Evolutionary conservation across 225 moss, liverwort and hornwort genomes (phyloP), one percentile per base, ranked within the genome.

Genomic region (Sphagnum contortum): DNA sequence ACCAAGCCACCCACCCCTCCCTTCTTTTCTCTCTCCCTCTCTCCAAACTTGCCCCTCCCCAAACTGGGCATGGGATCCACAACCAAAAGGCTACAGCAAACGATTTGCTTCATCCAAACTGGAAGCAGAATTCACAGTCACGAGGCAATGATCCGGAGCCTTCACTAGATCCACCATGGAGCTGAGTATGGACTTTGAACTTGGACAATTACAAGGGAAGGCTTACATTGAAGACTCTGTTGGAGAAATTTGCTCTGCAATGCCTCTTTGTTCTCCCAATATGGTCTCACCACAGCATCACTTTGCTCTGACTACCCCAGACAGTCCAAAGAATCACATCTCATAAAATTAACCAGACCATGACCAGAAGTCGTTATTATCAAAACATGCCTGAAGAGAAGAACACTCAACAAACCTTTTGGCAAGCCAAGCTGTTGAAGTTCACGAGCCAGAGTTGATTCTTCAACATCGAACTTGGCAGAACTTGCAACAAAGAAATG

Each of bases 351-450:
- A 45, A 29, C 52, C 29, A 14, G 50, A 29, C 11, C 48, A 64
- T 3, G 44, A 49, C 48, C n/a, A 29, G 29, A 29, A 29, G 29
- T 29, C 29, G 1, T 29, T 29, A 29, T 29, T 29, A 29, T 29
- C 29, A 29, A 29, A 29, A 29, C 29, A 52, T 52, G 52, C 6
- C 7, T 9, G 52, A 52, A 9, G 52, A 52, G 52, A 52, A 6
- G 2, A 2, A 9, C 52, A 29, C 29, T 29, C 29, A 10, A 68
- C 74, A 55, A 12, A 92, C 92, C 96, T 84, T 86, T 92, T 8
- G 96, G 96, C 66, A 98, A 68, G 60, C 96, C 96, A 66, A 98
- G 91, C 69, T 93, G 96, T 65, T 93, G 93, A 64, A 98, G 73
- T 72, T 98, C 96, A 70, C 87, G 88, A 5, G 67, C 79, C 7